Conservation (phyloP, 345 rosid genomes). For the Populus tremula region DNA sequence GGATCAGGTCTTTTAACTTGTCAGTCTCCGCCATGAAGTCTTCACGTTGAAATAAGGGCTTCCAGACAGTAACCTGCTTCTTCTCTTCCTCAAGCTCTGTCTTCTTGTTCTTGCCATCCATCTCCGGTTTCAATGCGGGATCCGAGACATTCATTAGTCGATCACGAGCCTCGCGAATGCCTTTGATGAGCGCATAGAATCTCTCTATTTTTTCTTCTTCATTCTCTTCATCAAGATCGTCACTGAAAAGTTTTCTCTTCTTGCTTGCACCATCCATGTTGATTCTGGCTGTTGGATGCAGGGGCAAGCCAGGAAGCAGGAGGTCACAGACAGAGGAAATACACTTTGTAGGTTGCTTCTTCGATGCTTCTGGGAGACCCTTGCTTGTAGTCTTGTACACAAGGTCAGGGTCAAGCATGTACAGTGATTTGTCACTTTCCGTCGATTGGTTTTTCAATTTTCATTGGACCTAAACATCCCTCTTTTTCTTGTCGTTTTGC, state of each 20-base stretch:
- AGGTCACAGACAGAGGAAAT: neutral
- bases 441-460: neutral
- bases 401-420: neutral
- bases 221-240: constrained; percentile 13
- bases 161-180: constrained; percentile 37
- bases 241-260: constrained; percentile 23
- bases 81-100: constrained; percentile 3
- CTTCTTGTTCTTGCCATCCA: neutral
- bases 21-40: constrained; percentile 25
- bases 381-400: neutral
- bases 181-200: constrained; percentile 37
- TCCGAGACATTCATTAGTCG: constrained; percentile 12
- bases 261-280: constrained; percentile 27
- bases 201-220: constrained; percentile 42
- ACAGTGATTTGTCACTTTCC: neutral
- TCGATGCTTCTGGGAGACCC: constrained; percentile 8
- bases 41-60: constrained; percentile 32
- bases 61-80: constrained; percentile 17
- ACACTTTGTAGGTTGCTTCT: constrained; percentile 27
- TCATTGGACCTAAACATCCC: neutral
- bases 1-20: neutral
- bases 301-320: neutral
- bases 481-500: too few species aligned
- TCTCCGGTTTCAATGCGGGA: neutral
- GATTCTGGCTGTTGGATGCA: neutral